These are phyloP conservation scores for Kregervanrija delftensis DNA, from an alignment of 805 yeast genomes.

Conservation along the genomic window DNA sequence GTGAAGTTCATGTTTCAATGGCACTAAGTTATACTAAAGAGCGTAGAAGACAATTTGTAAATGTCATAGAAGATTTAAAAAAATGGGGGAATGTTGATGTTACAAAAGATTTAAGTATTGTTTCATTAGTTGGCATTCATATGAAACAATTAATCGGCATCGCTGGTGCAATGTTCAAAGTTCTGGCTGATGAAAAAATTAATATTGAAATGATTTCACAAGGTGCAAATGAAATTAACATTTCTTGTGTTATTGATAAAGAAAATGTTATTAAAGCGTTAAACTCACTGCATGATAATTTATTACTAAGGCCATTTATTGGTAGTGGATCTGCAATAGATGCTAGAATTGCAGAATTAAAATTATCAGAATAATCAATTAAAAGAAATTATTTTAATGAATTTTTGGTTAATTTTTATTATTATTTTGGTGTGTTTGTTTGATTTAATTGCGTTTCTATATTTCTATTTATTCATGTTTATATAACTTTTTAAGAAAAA, in stretches of 20 bases:
- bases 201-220: constrained; percentile 98
- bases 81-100: constrained; percentile 85
- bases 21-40: constrained; percentile 81
- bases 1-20: constrained; percentile 98
- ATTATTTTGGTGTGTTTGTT: too few relatives aligned
- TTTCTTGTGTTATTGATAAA: constrained; percentile 88
- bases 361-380: constrained; percentile 23
- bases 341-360: constrained; percentile 40
- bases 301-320: constrained; percentile 43
- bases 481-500: not conserved
- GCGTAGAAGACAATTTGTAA: constrained; percentile 43
- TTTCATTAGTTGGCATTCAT: constrained; percentile 92
- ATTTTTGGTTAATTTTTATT: too few relatives aligned
- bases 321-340: constrained; percentile 32
- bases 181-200: constrained; percentile 83
- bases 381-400: not conserved
- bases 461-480: not conserved
- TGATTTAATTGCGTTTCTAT: not conserved
- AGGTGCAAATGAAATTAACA: constrained; percentile 97
- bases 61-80: constrained; percentile 72
- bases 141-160: constrained; percentile 96
- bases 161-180: constrained; percentile 95
- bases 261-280: constrained; percentile 79
- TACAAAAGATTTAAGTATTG: constrained; percentile 80
- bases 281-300: constrained; percentile 71